These are phyloP conservation scores for Brassica cretica DNA, from an alignment of 345 rosid genomes.

Conservation along the genomic window DNA sequence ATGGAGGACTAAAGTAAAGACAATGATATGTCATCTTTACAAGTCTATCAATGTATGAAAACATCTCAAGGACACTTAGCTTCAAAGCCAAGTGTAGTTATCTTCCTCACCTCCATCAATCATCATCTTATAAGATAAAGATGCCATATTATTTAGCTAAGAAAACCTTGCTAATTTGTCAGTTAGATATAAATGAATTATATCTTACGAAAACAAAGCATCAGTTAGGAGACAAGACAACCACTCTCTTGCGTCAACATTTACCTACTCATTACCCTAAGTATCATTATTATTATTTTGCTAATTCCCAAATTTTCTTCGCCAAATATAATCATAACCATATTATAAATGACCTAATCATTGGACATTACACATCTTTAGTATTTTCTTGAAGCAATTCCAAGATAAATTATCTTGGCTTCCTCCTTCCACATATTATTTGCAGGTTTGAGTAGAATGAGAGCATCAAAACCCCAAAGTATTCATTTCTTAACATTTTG, in stretches of 20 bases:
- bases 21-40: constrained; percentile 51
- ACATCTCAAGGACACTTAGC: constrained; percentile 47
- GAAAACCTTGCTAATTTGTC: background rate
- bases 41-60: constrained; percentile 15
- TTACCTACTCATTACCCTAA: constrained; percentile 27
- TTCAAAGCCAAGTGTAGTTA: constrained; percentile 60
- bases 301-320: constrained; percentile 13
- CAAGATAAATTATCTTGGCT: constrained; percentile 6
- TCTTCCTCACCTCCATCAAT: constrained; percentile 20
- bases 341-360: constrained; percentile 20
- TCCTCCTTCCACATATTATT: constrained; percentile 17
- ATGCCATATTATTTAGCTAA: background rate
- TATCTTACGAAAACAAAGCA: constrained; percentile 9
- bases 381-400: constrained; percentile 31
- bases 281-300: constrained; percentile 6
- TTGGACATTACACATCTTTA: constrained; percentile 29
- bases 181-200: background rate
- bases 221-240: constrained; percentile 31
- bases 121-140: constrained; percentile 16
- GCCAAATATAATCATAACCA: constrained; percentile 30
- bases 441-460: constrained; percentile 13
- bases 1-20: constrained; percentile 38
- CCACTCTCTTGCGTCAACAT: constrained; percentile 36
- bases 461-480: constrained; percentile 20
- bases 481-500: background rate